Evolutionary conservation across 176 grass and related monocot genomes (phyloP), one percentile per base, ranked within the genome.

Genomic region (Saccharum spontaneum): DNA sequence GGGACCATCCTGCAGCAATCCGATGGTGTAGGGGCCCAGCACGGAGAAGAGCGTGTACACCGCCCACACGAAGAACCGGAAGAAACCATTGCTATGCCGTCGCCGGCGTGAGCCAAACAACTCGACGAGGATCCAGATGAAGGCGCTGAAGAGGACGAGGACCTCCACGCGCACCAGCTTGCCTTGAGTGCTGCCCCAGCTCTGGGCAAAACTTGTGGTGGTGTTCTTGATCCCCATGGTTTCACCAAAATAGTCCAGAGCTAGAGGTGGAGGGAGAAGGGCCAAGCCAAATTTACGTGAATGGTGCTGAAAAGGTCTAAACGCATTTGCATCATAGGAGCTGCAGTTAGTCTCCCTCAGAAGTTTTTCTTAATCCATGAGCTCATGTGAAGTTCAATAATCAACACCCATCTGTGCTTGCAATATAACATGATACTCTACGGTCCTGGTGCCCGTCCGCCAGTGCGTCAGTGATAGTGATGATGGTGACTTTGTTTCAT

Each of bases 71-170:
- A 72, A 23, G 30, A 86, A 11, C 3, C 76, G 54, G 40, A 79
- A 86, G 52, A 60, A 72, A 0, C 11, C 69, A 7, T 73, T 18
- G 67, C 40, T 69, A 69, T 34, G 1, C 69, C 10, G 30, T 30
- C 44, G 84, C 2, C 76, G 20, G 30, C 0, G 10, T 8, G 39
- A 24, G 76, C 54, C 57, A 17, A 73, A 30, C 1, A 62, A 4
- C 67, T 40, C 8, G 1, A 64, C 10, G 3, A 73, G 55, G 55
- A 80, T 39, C 33, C 14, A 71, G 57, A 2, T 62, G 18, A 69
- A 79, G 43, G 76, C 41, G 54, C 67, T 72, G 52, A 86, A 61
- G 67, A 86, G 67, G 30, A 70, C 76, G 14, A 86, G 38, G 14
- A 64, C 30, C 3, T 86, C 76, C 31, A 86, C 30, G 0, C 84